Base-by-base conservation (phyloP, 2,329 filamentous ascomycete genomes). In the Colletotrichum musae region DNA sequence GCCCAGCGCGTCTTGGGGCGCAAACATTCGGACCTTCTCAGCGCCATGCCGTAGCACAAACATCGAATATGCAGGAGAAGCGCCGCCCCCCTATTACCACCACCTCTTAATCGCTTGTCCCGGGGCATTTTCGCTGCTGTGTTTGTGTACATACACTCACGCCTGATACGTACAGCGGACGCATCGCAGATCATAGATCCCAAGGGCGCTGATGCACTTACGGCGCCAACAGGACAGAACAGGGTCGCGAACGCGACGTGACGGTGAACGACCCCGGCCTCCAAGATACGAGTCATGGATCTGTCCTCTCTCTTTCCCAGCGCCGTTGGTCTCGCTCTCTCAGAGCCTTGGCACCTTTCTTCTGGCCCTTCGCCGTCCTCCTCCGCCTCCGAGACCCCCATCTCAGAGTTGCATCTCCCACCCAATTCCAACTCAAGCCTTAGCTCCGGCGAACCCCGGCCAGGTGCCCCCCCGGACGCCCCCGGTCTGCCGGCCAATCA, bases 221-320 rank as follows among this genome's bases (percentile, higher is more conserved):
- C 7, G 32, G 32, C 32, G 32, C 32, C 32, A 36, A 36, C 32
- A 36, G 32, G 7, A 24, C 21, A 24, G 21, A 36, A 36, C 32
- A 36, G 32, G 32, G 32, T 32, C 24, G 16, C 3, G 28, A 45
- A 10, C 15, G 26, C 28, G 13, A 15, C 24, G 28, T 24, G 51
- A 28, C 21, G 32, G 53, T 45, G 43, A 28, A 26, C 43, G 32
- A 24, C 48, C 16, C 32, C 12, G 43, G 26, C 6, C 16, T 61
- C 43, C 39, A 47, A 54, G 53, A 18, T 51, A 43, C 66, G 54
- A 69, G 66, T 66, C 61, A 69, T 69, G 56, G 47, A 50, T 51
- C 24, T 9, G n/a, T n/a, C 39, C 58, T 67, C 28, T 52, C 24
- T 59, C 47, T n/a, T 39, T 56, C 48, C 36, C 56, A 43, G 50